Evolutionary conservation across 2,329 filamentous ascomycete genomes (phyloP), one percentile per base, ranked within the genome.

Genomic region (Sordariomycetes sp.): DNA sequence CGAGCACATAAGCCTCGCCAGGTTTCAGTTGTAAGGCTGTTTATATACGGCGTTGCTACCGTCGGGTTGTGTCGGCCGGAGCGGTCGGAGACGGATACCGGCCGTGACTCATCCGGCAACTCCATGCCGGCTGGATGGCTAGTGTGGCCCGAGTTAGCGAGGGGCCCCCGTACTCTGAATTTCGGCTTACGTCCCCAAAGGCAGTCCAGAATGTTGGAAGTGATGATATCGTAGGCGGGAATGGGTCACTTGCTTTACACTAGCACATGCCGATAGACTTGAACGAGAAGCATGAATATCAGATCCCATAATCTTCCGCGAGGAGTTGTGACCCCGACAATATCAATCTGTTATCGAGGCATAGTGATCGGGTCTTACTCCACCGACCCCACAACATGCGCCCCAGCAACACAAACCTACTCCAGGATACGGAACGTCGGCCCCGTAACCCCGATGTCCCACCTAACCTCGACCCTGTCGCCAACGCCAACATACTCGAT

Each of bases 381-480:
- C 13, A 7, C 39, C 15, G 36, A 15, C 36, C 13, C n/a, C n/a
- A 42, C n/a, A 45, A 17, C 8, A 42, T 15, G 13, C 13, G 6
- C 39, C 39, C 6, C 6, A n/a, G 15, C 2, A n/a, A 15, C 39
- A 20, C 52, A 5, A 32, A 24, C 45, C 20, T 28, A 54, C 15
- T 54, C 56, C 17, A 50, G 25, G 36, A 58, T 42, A 36, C 17
- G n/a, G 56, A 58, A 58, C 22, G 24, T 35, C 4, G 56, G 56
- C 5, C 56, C 56, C 20, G 56, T 58, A 17, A 55, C 52, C n/a
- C 56, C 56, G 36, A 58, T 58, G n/a, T 55, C 56, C 53, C 56
- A 58, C 36, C 42, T 52, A 15, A 58, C 56, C 20, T 58, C 52
- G 2, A 58, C 56, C 35, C 4, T 15, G 20, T 58, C 52, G 5